phyloP scores from a whole-genome alignment of 2,329 filamentous ascomycete species.

The Colletotrichum lindemuthianum region DNA sequence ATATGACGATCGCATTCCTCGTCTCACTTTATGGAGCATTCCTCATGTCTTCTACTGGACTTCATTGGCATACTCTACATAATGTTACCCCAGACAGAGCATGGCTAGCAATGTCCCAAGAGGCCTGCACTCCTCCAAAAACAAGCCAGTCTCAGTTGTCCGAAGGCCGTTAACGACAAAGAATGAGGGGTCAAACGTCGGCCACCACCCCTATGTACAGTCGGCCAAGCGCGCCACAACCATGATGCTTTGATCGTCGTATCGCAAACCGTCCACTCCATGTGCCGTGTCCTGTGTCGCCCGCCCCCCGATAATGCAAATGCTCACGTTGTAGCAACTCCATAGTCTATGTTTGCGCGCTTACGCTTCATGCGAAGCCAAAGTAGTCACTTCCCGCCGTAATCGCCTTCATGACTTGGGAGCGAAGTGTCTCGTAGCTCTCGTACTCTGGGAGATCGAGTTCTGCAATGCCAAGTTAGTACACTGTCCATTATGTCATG shows the following conservation, averaged over 20 bases:
- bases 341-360: constrained; percentile 29
- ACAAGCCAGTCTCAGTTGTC: neutral
- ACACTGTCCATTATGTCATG: neutral
- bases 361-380: constrained; percentile 80
- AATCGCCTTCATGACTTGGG: constrained; percentile 92
- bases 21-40: too few relatives aligned
- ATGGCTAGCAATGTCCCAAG: neutral
- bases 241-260: constrained; percentile 24
- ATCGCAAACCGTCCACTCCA: constrained; percentile 20
- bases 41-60: constrained; percentile 4
- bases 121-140: constrained; percentile 33
- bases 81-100: constrained; percentile 1
- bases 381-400: constrained; percentile 98
- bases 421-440: constrained; percentile 88
- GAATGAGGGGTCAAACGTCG: constrained; percentile 1
- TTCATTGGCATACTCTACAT: constrained; percentile 29
- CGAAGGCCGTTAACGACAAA: constrained; percentile 3
- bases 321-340: constrained; percentile 27
- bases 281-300: constrained; percentile 28
- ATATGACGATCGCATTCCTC: too few relatives aligned
- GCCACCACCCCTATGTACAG: constrained; percentile 24
- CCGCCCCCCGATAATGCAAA: constrained; percentile 30
- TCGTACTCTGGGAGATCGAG: constrained; percentile 99
- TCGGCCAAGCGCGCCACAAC: constrained; percentile 5
- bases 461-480: constrained; percentile 64